phyloP scores from a whole-genome alignment of 1,284 basidiomycete genomes.

The Pseudozyma tsukubaensis region DNA sequence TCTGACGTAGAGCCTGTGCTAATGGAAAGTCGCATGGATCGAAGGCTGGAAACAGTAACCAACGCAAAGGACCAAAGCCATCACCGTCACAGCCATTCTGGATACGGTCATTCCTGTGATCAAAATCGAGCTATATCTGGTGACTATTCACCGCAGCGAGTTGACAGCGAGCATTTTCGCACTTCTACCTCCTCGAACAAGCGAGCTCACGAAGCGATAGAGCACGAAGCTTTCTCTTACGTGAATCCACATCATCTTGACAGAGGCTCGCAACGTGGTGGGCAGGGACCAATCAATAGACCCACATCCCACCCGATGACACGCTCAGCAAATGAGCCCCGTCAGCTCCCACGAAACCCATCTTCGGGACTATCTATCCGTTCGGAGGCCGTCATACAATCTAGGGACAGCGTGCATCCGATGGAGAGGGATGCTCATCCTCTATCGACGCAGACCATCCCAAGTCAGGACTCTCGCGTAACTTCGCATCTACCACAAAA shows the following conservation, averaged over 20 bases:
- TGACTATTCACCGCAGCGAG: too few species aligned
- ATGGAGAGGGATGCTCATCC: not conserved
- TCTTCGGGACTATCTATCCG: not conserved
- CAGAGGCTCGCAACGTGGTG: not conserved
- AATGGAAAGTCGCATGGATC: too few species aligned
- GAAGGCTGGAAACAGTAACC: too few species aligned
- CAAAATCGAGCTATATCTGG: too few species aligned
- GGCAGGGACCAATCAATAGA: not conserved
- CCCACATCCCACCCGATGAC: not conserved
- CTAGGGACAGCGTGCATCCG: not conserved
- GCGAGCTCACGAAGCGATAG: not conserved
- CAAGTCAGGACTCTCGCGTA: constrained; percentile 13
- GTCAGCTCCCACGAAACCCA: not conserved
- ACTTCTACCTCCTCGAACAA: not conserved
- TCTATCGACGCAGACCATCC: constrained; percentile 9
- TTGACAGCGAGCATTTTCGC: not conserved
- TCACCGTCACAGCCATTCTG: too few species aligned
- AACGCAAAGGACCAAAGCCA: too few species aligned
- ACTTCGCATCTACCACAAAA: not conserved
- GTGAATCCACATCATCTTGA: not conserved
- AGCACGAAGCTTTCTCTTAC: not conserved
- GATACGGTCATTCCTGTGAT: too few species aligned
- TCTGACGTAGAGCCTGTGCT: not conserved
- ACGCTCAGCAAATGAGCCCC: not conserved
- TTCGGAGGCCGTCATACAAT: not conserved